phyloP scores from a whole-genome alignment of 768 basidiomycete species.

The Phanerochaete carnosa region DNA sequence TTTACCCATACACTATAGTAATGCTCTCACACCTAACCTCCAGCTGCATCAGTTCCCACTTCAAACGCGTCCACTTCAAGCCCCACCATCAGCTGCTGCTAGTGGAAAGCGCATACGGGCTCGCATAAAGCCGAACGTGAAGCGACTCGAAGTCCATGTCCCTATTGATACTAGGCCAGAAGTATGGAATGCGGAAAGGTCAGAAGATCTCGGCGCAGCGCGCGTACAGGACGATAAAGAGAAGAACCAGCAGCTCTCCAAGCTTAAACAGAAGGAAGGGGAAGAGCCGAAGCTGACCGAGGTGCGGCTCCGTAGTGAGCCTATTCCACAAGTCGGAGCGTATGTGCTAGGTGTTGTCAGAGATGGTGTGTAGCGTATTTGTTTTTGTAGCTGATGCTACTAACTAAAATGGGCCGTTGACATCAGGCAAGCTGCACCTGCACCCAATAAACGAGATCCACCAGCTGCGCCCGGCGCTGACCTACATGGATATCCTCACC shows the following conservation, averaged over 20 bases:
- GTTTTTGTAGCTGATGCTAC: neutral
- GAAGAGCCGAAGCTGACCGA: constrained; percentile 64
- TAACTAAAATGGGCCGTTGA: constrained; percentile 12
- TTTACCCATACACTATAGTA: constrained; percentile 72
- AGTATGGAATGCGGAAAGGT: constrained; percentile 75
- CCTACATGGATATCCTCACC: constrained; percentile 72
- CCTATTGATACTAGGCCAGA: constrained; percentile 79
- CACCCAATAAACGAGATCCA: constrained; percentile 77
- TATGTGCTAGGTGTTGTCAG: constrained; percentile 79
- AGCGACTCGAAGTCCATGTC: constrained; percentile 72
- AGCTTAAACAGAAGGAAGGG: constrained; percentile 43
- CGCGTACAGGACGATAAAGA: constrained; percentile 73
- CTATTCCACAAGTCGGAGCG: constrained; percentile 56
- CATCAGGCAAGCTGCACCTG: constrained; percentile 65
- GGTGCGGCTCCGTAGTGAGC: constrained; percentile 70
- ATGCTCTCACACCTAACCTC: constrained; percentile 55
- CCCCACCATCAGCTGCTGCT: constrained; percentile 66
- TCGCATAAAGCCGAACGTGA: constrained; percentile 61
- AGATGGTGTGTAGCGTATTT: constrained; percentile 45
- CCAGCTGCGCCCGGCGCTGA: constrained; percentile 79
- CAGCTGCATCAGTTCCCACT: constrained; percentile 85
- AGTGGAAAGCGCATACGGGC: constrained; percentile 79
- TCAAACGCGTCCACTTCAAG: constrained; percentile 66
- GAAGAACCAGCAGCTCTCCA: constrained; percentile 59
- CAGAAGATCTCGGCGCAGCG: constrained; percentile 62